Evolutionary conservation across 805 yeast genomes (phyloP).

Genomic region (Candida patagonica): DNA sequence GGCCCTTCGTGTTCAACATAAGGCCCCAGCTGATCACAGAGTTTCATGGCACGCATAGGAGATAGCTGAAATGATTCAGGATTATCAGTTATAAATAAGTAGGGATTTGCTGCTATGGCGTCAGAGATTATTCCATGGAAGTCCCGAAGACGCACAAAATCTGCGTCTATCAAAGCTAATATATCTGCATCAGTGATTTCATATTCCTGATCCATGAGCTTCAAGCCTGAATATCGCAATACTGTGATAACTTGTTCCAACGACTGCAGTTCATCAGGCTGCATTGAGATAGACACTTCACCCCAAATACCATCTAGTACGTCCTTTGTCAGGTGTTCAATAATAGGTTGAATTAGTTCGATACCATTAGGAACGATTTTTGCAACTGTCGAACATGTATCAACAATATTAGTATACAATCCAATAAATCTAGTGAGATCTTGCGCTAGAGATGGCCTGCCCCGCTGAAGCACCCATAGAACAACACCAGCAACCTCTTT

Average conservation of each 20-base stretch:
- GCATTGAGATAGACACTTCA: not conserved
- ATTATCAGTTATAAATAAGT: not conserved
- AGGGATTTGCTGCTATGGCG: not conserved
- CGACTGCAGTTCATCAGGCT: not conserved
- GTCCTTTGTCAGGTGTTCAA: not conserved
- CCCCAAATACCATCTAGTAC: not conserved
- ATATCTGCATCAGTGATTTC: not conserved
- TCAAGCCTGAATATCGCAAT: not conserved
- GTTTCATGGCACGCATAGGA: not conserved
- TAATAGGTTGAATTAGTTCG: too few relatives aligned
- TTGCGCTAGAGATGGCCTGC: not conserved
- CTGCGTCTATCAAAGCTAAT: not conserved
- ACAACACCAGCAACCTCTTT: not conserved
- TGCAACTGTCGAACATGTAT: not conserved
- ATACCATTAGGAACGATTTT: too few relatives aligned
- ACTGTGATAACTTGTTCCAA: not conserved
- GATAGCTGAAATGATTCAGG: not conserved
- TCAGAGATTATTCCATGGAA: not conserved
- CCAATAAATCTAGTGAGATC: not conserved
- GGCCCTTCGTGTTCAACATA: not conserved
- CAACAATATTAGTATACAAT: not conserved
- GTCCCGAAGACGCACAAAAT: not conserved
- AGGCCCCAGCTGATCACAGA: not conserved
- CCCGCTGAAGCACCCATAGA: not conserved
- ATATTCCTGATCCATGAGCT: too few relatives aligned